Base-by-base conservation (phyloP, 495 filamentous ascomycete species). In the Trichodelitschia bisporula region DNA sequence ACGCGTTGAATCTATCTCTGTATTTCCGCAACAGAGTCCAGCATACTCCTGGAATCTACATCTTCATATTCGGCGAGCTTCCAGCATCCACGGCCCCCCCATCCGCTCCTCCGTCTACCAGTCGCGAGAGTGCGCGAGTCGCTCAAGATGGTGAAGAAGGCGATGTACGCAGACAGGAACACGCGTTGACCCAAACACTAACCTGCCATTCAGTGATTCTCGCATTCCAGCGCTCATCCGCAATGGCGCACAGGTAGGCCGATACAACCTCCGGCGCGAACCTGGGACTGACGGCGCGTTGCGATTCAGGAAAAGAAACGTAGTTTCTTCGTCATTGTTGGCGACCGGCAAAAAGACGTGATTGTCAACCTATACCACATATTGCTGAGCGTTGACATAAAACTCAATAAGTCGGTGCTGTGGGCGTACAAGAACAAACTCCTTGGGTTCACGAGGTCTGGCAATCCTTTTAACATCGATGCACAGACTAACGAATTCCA, bases 391-490 rank as follows among this genome's bases (percentile, higher is more conserved):
- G 69, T 72, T 43, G 78, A 92, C 46, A 62, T 92, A 37, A 90
- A 86, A 53, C 71, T 86, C 48, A 95, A 93, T 56, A 95, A 93
- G 51, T 83, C 74, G 8, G 80, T 99, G 2, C 58, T 99, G 11
- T 99, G 89, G 89, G 83, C 89, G n/a, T 99, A 99, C 56, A 93
- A 95, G 55, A 89, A 91, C 49, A 83, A 95, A 47, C 63, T 99
- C 1, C 57, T 99, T 18, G 80, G 80, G 18, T 97, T 97, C 50
- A 86, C 78, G 8, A 66, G 59, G 54, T 66, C 19, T 19, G 39
- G 11, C 9, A 26, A 15, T 21, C 18, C 12, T 27, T 16, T 12
- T 5, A 10, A 28, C 10, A 8, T 15, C 17, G 12, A 5, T 13
- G 18, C 15, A 29, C 19, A 14, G 16, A 34, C 21, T 25, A 15